phyloP scores from a whole-genome alignment of 148 eudicot genomes.

The Cornus kousa region DNA sequence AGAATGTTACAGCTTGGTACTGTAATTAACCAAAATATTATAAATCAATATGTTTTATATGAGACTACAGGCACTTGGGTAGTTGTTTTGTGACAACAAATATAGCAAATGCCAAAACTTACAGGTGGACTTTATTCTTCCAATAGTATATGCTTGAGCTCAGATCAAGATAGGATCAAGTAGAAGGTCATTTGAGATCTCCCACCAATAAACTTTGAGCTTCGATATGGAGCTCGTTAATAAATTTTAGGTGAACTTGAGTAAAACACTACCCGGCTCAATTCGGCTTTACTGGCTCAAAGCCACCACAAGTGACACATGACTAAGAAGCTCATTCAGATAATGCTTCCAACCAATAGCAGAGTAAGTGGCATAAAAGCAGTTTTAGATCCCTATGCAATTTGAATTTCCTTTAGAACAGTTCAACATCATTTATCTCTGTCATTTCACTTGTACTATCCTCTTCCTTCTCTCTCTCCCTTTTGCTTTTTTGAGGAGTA shows the following conservation, averaged over 20 bases:
- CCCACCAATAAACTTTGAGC: too few relatives aligned
- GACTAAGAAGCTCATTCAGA: neutral
- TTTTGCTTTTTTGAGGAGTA: too few relatives aligned
- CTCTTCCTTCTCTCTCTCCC: neutral
- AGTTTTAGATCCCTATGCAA: neutral
- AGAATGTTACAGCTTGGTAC: neutral
- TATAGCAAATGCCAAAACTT: neutral
- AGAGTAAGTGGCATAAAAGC: too few relatives aligned
- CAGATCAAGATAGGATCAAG: neutral
- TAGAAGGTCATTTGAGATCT: neutral
- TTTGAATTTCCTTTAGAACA: too few relatives aligned
- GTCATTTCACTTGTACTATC: neutral
- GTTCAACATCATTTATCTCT: neutral
- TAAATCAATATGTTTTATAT: neutral
- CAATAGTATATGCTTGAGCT: neutral
- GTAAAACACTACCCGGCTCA: neutral
- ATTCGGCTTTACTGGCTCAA: neutral
- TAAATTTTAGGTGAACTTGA: neutral
- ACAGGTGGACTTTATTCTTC: neutral
- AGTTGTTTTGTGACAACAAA: too few relatives aligned
- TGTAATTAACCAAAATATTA: neutral
- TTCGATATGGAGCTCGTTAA: neutral
- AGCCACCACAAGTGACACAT: neutral
- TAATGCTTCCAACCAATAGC: neutral
- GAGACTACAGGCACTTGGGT: neutral